Percentiles rank a stretch among this genome's conserved stretches.
Evolutionary conservation across 176 grass and related monocot species (phyloP).

Genomic region (Aegilops umbellulata): DNA sequence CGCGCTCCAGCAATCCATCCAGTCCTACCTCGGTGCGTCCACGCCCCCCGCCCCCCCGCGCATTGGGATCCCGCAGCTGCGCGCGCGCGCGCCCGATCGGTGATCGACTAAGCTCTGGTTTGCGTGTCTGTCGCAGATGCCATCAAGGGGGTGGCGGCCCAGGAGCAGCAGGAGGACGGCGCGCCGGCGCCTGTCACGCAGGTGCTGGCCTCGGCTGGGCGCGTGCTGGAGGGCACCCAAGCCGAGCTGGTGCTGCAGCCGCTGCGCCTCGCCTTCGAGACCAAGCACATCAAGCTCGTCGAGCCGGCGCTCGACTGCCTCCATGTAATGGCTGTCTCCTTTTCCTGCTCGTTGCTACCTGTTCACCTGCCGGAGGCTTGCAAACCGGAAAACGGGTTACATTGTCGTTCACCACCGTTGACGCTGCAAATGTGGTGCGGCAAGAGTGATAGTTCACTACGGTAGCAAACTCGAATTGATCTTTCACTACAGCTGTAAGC

Average conservation of each 20-base stretch:
- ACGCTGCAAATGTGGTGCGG: not conserved
- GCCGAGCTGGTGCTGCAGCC: conserved; percentile 96
- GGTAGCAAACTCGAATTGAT: not conserved
- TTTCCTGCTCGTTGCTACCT: conserved; percentile 27
- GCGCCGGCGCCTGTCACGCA: conserved; percentile 57
- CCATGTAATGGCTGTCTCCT: conserved; percentile 56
- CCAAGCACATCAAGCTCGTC: conserved; percentile 92
- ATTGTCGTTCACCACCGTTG: not conserved
- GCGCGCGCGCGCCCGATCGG: not conserved
- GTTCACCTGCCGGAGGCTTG: not conserved
- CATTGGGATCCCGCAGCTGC: conserved; percentile 30
- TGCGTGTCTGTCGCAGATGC: conserved; percentile 56
- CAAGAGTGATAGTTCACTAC: not conserved
- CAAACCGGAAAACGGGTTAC: not conserved
- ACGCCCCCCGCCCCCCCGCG: not conserved
- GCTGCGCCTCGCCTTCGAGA: conserved; percentile 89
- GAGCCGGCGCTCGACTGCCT: conserved; percentile 97
- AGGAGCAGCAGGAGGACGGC: conserved; percentile 19
- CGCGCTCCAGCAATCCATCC: conserved; percentile 81
- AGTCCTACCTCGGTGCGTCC: conserved; percentile 78
- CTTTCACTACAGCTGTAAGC: not conserved
- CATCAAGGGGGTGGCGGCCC: conserved; percentile 60
- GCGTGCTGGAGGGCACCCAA: conserved; percentile 73
- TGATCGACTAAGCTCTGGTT: conserved; percentile 13
- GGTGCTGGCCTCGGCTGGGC: conserved; percentile 81